phyloP scores from a whole-genome alignment of 2,329 filamentous ascomycete genomes.

The Aspergillus pseudoviridinutans region DNA sequence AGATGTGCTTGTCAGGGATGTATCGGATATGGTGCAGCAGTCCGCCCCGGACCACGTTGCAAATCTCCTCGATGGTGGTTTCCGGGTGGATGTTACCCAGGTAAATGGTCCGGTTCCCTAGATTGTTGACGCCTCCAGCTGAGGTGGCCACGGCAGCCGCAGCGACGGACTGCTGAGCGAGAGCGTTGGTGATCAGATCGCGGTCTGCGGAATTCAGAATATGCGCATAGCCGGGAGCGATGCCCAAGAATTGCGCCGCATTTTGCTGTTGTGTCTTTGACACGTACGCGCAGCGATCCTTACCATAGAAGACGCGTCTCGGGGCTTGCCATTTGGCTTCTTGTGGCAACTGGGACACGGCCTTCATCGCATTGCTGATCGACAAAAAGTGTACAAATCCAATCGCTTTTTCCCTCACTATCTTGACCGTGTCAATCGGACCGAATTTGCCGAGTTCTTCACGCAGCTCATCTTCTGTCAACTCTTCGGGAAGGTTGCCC shows the following conservation, averaged over 20 bases:
- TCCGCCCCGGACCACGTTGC: conserved; percentile 94
- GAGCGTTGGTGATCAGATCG: conserved; percentile 90
- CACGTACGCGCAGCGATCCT: conserved; percentile 96
- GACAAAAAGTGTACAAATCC: conserved; percentile 97
- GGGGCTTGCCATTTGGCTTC: conserved; percentile 96
- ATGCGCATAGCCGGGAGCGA: conserved; percentile 92
- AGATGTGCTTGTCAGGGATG: conserved; percentile 99
- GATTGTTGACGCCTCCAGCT: conserved; percentile 92
- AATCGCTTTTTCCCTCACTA: conserved; percentile 96
- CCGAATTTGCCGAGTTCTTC: conserved; percentile 97
- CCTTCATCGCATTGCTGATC: conserved; percentile 97
- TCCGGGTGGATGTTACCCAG: conserved; percentile 98
- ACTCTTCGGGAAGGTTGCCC: conserved; percentile 86
- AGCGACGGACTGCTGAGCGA: conserved; percentile 95
- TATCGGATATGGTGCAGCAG: conserved; percentile 97
- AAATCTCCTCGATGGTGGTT: conserved; percentile 98
- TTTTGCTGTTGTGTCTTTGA: conserved; percentile 99
- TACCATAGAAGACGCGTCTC: conserved; percentile 95
- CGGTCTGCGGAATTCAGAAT: conserved; percentile 94
- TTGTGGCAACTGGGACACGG: conserved; percentile 90
- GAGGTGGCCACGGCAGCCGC: conserved; percentile 95
- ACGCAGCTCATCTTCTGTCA: conserved; percentile 84
- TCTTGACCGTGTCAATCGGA: conserved; percentile 93
- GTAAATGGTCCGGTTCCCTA: conserved; percentile 96
- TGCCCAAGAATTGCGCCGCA: conserved; percentile 94